Evolutionary conservation across 1,284 basidiomycete species (phyloP).

Genomic region (Tranzscheliella williamsii): DNA sequence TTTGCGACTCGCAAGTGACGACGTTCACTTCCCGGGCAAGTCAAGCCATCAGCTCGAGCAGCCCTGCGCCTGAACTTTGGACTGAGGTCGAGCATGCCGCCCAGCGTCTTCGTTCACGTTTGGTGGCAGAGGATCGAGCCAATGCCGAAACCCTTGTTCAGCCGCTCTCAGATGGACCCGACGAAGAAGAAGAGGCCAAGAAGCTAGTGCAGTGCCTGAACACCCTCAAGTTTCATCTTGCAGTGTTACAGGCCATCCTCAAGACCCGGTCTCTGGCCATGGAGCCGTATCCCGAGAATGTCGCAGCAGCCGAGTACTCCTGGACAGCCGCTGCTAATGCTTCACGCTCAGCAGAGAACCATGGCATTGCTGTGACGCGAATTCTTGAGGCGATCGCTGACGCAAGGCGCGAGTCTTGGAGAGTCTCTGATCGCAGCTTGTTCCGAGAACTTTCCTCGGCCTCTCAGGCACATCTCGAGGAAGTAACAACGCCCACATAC

Average conservation of each 20-base stretch:
- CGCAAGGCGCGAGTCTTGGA: background rate
- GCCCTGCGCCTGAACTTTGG: conserved; percentile 16
- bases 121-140: conserved; percentile 5
- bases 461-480: conserved; percentile 1
- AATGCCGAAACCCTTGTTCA: background rate
- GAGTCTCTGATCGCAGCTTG: conserved; percentile 5
- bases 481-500: conserved; percentile 1
- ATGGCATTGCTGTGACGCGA: background rate
- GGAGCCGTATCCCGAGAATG: conserved; percentile 14
- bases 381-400: conserved; percentile 1
- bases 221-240: conserved; percentile 1
- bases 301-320: conserved; percentile 3
- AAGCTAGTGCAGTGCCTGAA: background rate
- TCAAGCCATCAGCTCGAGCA: background rate
- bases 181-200: conserved; percentile 14
- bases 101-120: conserved; percentile 4
- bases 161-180: conserved; percentile 3
- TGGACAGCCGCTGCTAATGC: conserved; percentile 3
- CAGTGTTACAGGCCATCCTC: conserved; percentile 5
- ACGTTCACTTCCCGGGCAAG: background rate
- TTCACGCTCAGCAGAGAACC: background rate
- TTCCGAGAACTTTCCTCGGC: conserved; percentile 1
- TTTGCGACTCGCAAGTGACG: conserved; percentile 9
- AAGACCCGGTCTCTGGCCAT: conserved; percentile 9
- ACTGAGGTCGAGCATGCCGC: conserved; percentile 9